These are phyloP conservation scores for Pseudoturritis turrita DNA, from an alignment of 345 rosid genomes.

Conservation along the genomic window DNA sequence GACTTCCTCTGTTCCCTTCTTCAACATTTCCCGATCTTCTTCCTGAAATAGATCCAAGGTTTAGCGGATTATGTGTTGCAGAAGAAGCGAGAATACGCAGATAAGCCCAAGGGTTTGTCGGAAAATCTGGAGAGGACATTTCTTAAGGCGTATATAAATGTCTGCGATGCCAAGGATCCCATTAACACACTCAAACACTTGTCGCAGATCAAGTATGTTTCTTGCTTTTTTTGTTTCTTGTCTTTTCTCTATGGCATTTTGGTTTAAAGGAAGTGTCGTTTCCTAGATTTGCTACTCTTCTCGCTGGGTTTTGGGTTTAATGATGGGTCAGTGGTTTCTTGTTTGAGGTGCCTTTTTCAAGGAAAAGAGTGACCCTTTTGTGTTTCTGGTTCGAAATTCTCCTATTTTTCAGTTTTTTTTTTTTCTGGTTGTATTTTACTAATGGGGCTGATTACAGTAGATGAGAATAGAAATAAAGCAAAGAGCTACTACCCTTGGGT, in stretches of 20 bases:
- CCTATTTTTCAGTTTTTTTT: too few relatives aligned
- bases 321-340: not conserved
- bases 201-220: conserved; percentile 62
- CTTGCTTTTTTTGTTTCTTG: too few relatives aligned
- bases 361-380: not conserved
- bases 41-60: conserved; percentile 61
- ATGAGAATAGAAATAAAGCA: too few relatives aligned
- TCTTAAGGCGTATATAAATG: conserved; percentile 48
- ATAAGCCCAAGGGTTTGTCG: conserved; percentile 64
- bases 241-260: too few relatives aligned
- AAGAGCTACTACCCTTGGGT: too few relatives aligned
- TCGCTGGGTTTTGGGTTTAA: not conserved
- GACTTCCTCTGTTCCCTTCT: too few relatives aligned
- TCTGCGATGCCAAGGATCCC: conserved; percentile 50
- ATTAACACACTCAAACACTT: conserved; percentile 70
- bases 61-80: conserved; percentile 52
- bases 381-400: not conserved
- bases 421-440: too few relatives aligned
- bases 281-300: too few relatives aligned
- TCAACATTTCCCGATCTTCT: too few relatives aligned
- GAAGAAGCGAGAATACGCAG: conserved; percentile 64
- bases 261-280: too few relatives aligned
- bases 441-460: too few relatives aligned
- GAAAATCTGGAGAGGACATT: conserved; percentile 61
- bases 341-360: not conserved